Evolutionary conservation across 2,329 filamentous ascomycete genomes (phyloP).

Genomic region (Celoporthe dispersa): DNA sequence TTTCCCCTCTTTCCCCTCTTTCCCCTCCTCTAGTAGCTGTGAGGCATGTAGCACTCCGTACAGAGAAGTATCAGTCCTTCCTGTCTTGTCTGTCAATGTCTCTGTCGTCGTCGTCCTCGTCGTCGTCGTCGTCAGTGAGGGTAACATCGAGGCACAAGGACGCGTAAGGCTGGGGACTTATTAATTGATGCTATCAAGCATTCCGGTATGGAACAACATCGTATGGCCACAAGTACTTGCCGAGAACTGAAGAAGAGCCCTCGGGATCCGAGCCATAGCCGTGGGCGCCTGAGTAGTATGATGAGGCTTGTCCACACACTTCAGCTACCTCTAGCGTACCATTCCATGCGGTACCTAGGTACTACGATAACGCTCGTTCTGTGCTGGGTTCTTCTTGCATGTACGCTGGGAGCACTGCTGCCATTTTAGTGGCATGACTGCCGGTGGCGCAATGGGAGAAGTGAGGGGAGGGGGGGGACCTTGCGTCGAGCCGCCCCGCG

Average conservation of each 20-base stretch:
- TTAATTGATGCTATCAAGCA: not conserved
- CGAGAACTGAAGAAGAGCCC: not conserved
- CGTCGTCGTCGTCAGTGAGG: not conserved
- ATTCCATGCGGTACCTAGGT: not conserved
- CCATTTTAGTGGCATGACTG: constrained; percentile 4
- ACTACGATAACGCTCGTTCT: not conserved
- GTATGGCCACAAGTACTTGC: no score
- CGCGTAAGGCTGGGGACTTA: not conserved
- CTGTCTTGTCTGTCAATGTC: not conserved
- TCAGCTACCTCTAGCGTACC: constrained; percentile 1
- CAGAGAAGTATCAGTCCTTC: not conserved
- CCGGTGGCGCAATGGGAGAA: constrained; percentile 1
- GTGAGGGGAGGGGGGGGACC: not conserved
- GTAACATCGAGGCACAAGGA: not conserved
- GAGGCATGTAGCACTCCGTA: not conserved
- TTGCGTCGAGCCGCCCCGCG: not conserved
- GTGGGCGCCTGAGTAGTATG: not conserved
- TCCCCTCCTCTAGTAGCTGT: not conserved
- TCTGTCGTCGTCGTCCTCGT: not conserved
- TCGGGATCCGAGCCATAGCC: not conserved
- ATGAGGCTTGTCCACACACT: not conserved
- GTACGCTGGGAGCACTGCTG: not conserved
- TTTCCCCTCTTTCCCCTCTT: not conserved
- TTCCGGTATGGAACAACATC: not conserved
- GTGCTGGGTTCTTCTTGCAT: not conserved